Evolutionary conservation across 2,329 filamentous ascomycete species (phyloP), one percentile per base, ranked within the genome.

Genomic region (Penicillium sp.): DNA sequence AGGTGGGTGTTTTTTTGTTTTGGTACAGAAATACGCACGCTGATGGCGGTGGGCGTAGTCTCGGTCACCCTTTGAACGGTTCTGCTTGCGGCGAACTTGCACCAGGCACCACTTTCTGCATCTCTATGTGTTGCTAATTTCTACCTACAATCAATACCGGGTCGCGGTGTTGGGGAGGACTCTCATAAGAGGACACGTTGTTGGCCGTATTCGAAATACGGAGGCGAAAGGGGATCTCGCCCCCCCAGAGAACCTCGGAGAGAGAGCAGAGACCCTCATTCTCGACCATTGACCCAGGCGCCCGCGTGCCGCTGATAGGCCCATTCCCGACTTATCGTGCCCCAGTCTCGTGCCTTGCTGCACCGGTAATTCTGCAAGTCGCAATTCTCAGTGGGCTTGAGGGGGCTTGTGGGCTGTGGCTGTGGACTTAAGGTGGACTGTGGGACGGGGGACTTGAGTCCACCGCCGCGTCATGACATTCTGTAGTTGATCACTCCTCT

Each of bases 21-120:
- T 65, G 68, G 68, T 65, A 54, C 57, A 52, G 53, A 62, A 65
- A 60, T 64, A 68, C 67, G 52, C 67, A 65, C 66, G 62, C 64
- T 62, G 61, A 65, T 67, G 62, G 65, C 63, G 63, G 63, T 59
- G 65, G 60, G 70, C 69, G 70, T 72, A 71, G 70, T 65, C 61
- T 68, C 61, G 58, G 69, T 71, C 68, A 71, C 68, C 67, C 63
- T 58, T 44, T 46, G 56, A 3, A 21, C 18, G 4, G 10, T 39
- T 39, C 36, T 21, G 18, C 36, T 39, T 18, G 16, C 34, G 16
- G 18, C 10, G 36, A 39, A 21, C 9, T 39, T 23, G 5, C 18
- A n/a, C 21, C 18, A 12, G 36, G 18, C 4, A 8, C 36, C 36
- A 21, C 36, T 16, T 39, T 13, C 18, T 16, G 5, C 24, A 21